Evolutionary conservation across 2,329 filamentous ascomycete species (phyloP), one percentile per base, ranked within the genome.

Genomic region (Penicillium sp.): DNA sequence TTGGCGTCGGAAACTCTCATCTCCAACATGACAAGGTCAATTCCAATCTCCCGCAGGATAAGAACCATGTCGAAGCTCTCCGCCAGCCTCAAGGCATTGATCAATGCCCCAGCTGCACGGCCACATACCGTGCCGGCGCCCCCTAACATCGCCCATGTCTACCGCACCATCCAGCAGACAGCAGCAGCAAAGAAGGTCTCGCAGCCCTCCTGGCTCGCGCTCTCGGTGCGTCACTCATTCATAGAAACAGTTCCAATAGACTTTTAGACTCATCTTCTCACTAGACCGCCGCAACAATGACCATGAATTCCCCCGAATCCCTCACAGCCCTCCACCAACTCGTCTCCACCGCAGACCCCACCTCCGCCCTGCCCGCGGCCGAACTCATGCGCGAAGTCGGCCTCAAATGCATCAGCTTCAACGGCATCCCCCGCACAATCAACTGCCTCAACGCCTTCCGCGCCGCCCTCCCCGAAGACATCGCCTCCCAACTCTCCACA

Each of bases 291-390:
- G 88, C 91, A 18, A 92, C 90, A 1, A 90, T 94, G 78, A 95
- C 91, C 1, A 86, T 95, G 80, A 95, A 96, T 79, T 92, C 90
- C 1, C 91, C 91, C 24, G 88, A 90, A 58, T 89, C 90, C 52
- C 61, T 68, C 14, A 41, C 60, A 35, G 60, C 58, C 19, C 60
- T 68, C 10, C 66, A 63, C 58, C 56, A 66, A 31, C 52, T 68
- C 14, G 60, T 60, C 36, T 46, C 61, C 51, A 46, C 11, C 35
- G 40, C 49, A 35, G 40, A 55, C 69, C 7, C 60, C 70, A 33
- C 66, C 13, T 59, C 69, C 1, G 65, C 72, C 36, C 54, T 76
- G 40, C 68, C 68, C 18, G 66, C 70, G 16, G 76, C 76, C 35
- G 77, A 78, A 60, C 63, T 78, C 18, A 78, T 78, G 65, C 73